Evolutionary conservation across 495 filamentous ascomycete genomes (phyloP), one percentile per base, ranked within the genome.

Genomic region (Talaromyces borbonicus): DNA sequence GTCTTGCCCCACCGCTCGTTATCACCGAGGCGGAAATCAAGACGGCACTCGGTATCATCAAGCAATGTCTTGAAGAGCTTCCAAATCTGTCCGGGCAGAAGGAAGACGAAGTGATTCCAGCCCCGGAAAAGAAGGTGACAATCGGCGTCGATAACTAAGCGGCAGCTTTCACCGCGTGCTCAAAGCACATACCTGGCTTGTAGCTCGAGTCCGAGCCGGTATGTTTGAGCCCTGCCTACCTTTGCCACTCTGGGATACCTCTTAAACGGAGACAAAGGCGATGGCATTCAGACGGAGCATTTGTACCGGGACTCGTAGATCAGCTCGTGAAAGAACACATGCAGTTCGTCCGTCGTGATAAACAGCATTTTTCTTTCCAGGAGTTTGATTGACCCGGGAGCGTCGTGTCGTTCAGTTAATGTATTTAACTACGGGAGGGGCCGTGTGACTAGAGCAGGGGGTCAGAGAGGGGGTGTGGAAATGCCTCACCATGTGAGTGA

Each of bases 1-100:
- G 75, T 46, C 63, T 78, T 27, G 75, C 75, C 2, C 75, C 75
- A 4, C 75, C 75, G 1, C 54, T 78, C 30, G 72, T 78, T 16
- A 77, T 78, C 54, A 78, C 75, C 3, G 70, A 77, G 39, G 67
- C 72, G 27, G 69, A 78, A 56, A 68, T 78, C 24, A 46, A 63
- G 40, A 56, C 65, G 47, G 63, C 75, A 0, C 56, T 78, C 40
- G 52, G 55, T 1, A 77, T 78, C 44, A 78, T 78, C 54, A 55
- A 67, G 33, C 50, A 61, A 26, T 58, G 74, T 22, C 63, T 77
- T 44, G 52, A 54, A 9, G 75, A 77, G 38, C 65, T 78, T 8
- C 74, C 75, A 0, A 62, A 32, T 19, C 56, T 77, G 48, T 72
- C 70, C 54, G 72, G 71, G 12, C 47, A 58, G 26, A 59, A 55